Evolutionary conservation across 106 monocot species (phyloP), one percentile per base, ranked within the genome.

Genomic region (Alisma plantagoaquatica): DNA sequence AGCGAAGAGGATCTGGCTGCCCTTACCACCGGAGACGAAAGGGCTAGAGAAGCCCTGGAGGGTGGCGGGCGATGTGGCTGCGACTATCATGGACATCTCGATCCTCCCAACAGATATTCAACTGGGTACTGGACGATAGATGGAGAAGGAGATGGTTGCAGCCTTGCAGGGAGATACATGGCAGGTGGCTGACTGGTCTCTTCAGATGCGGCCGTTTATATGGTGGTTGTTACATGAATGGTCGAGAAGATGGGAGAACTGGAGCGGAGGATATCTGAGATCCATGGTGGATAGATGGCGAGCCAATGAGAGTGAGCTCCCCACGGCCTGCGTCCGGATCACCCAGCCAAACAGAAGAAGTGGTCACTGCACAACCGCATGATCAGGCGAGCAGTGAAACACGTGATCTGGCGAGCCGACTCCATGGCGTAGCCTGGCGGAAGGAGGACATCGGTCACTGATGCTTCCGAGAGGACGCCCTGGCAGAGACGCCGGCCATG

Each of bases 211-310:
- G 10, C 23, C 28, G 33, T 27, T 31, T 3, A 33, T 22, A 44
- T 48, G 41, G 21, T 46, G 59, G 53, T 63, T 53, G 23, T 27
- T 43, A 2, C 51, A 16, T 28, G 24, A 38, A 27, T 63, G 46
- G 22, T 8, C 2, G 9, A 18, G 63, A 41, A 46, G 15, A 22
- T n/a, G 53, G 38, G 65, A 60, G 66, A 46, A 79, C 57, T 30
- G 32, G 49, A 49, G 29, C 23, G 61, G 17, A 55, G 61, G 76
- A 65, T 76, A 83, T 83, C 83, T 65, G 27, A 12, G 57, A 64
- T 26, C 70, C 53, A 27, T 38, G 75, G 42, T 23, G 78, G 91
- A 86, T 86, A 86, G 85, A 82, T 78, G 81, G 54, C 73, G 73
- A 64, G 32, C 92, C 92, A 92, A 92, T 92, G 65, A 56, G 73